Evolutionary conservation across 2,329 filamentous ascomycete genomes (phyloP).

Genomic region (Knufia petricola): DNA sequence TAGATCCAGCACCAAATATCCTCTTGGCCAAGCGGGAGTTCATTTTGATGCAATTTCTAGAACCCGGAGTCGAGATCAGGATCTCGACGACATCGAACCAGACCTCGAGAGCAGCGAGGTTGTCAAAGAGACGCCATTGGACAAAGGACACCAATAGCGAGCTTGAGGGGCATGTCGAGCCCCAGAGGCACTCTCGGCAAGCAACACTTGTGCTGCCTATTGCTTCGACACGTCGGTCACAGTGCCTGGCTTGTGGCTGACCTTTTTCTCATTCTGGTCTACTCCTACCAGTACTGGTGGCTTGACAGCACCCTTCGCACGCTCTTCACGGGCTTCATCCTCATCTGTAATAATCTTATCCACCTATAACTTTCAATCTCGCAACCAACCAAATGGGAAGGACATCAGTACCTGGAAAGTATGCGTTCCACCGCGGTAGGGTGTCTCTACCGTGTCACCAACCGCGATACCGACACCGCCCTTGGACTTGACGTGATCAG

Average conservation of each 20-base stretch:
- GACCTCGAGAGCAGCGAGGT: too few relatives aligned
- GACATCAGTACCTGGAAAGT: conserved; percentile 7
- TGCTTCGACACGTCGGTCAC: conserved; percentile 16
- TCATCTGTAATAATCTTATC: conserved; percentile 15
- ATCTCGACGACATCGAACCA: too few relatives aligned
- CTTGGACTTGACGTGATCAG: conserved; percentile 16
- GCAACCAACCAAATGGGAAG: too few relatives aligned
- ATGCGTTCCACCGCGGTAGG: conserved; percentile 18
- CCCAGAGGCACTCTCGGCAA: neutral
- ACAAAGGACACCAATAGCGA: too few relatives aligned
- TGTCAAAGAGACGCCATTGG: too few relatives aligned
- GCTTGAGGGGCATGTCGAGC: too few relatives aligned
- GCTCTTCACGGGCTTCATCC: conserved; percentile 9
- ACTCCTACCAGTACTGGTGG: conserved; percentile 17
- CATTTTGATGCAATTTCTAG: too few relatives aligned
- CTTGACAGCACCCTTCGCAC: conserved; percentile 16
- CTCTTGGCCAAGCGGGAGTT: too few relatives aligned
- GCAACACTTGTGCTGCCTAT: neutral
- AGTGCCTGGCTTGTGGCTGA: conserved; percentile 16
- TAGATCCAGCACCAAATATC: too few relatives aligned
- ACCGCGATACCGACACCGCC: conserved; percentile 14
- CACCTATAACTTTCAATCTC: conserved; percentile 7
- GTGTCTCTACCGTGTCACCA: conserved; percentile 16
- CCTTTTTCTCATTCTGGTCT: conserved; percentile 19
- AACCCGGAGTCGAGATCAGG: too few relatives aligned